These are phyloP conservation scores for Dothistroma septosporum DNA, from an alignment of 2,329 filamentous ascomycete genomes.

Conservation along the genomic window DNA sequence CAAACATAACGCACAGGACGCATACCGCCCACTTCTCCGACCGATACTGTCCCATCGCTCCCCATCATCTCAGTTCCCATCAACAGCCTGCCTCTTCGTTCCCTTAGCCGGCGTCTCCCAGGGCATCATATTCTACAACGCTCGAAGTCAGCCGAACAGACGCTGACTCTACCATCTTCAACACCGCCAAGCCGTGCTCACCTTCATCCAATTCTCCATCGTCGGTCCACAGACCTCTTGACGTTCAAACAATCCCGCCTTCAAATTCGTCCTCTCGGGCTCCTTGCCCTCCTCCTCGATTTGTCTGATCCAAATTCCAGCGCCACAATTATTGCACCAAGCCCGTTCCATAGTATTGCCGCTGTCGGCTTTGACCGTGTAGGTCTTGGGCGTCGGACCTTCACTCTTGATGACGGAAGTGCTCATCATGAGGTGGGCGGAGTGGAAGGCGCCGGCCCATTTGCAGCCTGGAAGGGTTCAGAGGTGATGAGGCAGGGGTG, in stretches of 20 bases:
- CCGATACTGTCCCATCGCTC: neutral
- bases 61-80: slow-evolving; percentile 8
- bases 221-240: slow-evolving; percentile 9
- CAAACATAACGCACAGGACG: too few species aligned
- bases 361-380: slow-evolving; percentile 9
- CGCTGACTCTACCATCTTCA: neutral
- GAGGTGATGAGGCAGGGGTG: neutral
- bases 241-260: slow-evolving; percentile 11
- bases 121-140: slow-evolving; percentile 6
- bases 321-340: slow-evolving; percentile 10
- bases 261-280: slow-evolving; percentile 8
- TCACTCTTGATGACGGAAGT: slow-evolving; percentile 3
- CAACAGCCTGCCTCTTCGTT: slow-evolving; percentile 10
- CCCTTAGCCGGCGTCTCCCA: slow-evolving; percentile 11
- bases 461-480: too few species aligned
- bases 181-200: neutral
- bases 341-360: slow-evolving; percentile 11
- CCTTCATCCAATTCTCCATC: slow-evolving; percentile 18
- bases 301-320: slow-evolving; percentile 10
- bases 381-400: slow-evolving; percentile 1
- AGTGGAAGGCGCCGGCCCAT: slow-evolving; percentile 14
- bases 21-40: too few species aligned
- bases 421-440: slow-evolving; percentile 11
- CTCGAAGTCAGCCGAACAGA: neutral
- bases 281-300: neutral